Base-by-base conservation (phyloP, 345 rosid genomes). In the Turritis glabra region DNA sequence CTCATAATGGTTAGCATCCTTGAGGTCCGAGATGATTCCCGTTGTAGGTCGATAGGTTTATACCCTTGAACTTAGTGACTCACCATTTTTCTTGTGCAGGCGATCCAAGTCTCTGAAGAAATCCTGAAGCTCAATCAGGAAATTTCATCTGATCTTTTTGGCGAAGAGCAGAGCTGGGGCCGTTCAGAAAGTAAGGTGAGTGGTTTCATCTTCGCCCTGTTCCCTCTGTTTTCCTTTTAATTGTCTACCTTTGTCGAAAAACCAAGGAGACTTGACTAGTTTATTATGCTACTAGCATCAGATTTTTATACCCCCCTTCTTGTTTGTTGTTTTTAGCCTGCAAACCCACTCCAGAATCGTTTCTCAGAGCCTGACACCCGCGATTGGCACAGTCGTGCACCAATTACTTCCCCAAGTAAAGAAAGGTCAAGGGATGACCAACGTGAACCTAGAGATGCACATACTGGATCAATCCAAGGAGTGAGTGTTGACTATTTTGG, bases 341-440 rank as follows among this genome's bases (percentile, higher is more conserved):
- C 71, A 48, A 82, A 5, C 83, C 90, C 82, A 79, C 21, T 72
- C 77, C 94, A 71, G 76, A 78, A 64, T 74, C 94, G 97, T 33
- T 92, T 80, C 68, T 76, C 88, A 29, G 96, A 95, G 82, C 84
- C 88, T 27, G 97, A 92, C 80, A 95, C 80, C 77, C 97, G 97
- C 60, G 96, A 95, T 69, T 95, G 97, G 97, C 97, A 89, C 63
- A 83, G 72, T 26, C 97, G 97, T 71, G 84, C 89, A 54, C 91
- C 84, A 48, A 38, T 79, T 66, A 37, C 88, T 77, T 17, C 85
- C 8, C 30, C 92, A 59, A 88, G 90, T 60, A 97, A 90, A 79
- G 97, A 90, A 69, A 73, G 87, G 72, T 84, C 95, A 13, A 80
- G 88, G 85, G 92, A 90, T 55, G 77, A 84, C 35, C 78, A 75